These are phyloP conservation scores for Capsicum chinense DNA, from an alignment of 257 asterid genomes.

Conservation along the genomic window DNA sequence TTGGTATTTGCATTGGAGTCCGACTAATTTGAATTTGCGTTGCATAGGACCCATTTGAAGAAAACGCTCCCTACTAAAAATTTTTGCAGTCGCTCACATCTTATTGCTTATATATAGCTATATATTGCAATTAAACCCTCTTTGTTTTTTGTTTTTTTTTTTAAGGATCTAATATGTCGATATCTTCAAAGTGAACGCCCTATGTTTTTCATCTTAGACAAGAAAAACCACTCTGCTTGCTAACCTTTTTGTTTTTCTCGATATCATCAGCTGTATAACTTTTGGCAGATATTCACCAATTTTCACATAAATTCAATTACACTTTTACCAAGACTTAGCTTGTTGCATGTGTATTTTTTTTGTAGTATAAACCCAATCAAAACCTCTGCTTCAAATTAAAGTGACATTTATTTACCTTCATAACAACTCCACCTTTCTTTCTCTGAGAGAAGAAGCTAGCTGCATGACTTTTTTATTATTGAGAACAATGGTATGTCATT, in stretches of 20 bases:
- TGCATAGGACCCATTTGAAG: no score
- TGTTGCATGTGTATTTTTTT: background rate
- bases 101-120: no score
- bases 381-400: background rate
- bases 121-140: background rate
- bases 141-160: background rate
- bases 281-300: constrained; percentile 12
- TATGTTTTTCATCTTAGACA: constrained; percentile 15
- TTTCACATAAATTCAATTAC: background rate
- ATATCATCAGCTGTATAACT: background rate
- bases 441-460: background rate
- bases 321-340: background rate
- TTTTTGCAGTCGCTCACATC: no score
- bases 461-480: background rate
- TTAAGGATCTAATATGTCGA: background rate
- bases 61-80: no score
- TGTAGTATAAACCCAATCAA: background rate
- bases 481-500: constrained; percentile 1
- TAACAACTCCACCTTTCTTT: constrained; percentile 1
- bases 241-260: constrained; percentile 12
- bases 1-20: no score
- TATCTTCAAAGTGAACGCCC: constrained; percentile 24
- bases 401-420: background rate
- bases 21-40: no score
- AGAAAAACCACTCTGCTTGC: background rate